A percentile compares a stretch with the other conserved stretches of the same genome.
These are phyloP conservation scores for Annulohypoxylon nitens DNA, from an alignment of 495 filamentous ascomycete genomes.

Conservation along the genomic window DNA sequence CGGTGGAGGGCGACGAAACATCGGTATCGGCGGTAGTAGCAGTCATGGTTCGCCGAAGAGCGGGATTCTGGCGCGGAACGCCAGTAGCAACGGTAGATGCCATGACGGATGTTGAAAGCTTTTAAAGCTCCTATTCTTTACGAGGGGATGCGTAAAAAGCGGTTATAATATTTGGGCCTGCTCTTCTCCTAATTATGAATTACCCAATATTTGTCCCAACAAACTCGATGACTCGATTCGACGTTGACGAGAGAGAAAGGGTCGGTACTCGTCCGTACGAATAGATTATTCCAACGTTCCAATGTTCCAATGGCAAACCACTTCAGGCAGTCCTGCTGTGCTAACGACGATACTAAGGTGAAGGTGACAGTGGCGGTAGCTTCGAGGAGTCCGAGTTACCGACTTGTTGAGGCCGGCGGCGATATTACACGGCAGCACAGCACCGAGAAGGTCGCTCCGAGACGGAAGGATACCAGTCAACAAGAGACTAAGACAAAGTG, in stretches of 20 bases:
- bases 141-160: no score
- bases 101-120: conserved; percentile 49
- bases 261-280: neutral
- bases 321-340: neutral
- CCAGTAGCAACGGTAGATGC: conserved; percentile 55
- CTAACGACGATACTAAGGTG: neutral
- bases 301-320: neutral
- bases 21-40: conserved; percentile 56
- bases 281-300: neutral
- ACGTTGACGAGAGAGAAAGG: neutral
- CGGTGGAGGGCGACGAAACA: conserved; percentile 71
- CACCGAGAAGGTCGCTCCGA: conserved; percentile 19
- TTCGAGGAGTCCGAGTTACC: conserved; percentile 12
- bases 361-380: neutral
- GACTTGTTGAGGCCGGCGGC: conserved; percentile 25
- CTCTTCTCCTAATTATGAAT: neutral
- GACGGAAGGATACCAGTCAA: conserved; percentile 9
- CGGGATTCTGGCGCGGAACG: conserved; percentile 55
- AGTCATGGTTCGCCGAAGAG: conserved; percentile 56
- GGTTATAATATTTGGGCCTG: neutral
- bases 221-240: neutral
- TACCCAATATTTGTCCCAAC: conserved; percentile 6
- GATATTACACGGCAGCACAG: conserved; percentile 32
- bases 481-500: conserved; percentile 16
- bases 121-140: neutral